Evolutionary conservation across 2,329 filamentous ascomycete genomes (phyloP).

Genomic region (Nothopassalora personata): DNA sequence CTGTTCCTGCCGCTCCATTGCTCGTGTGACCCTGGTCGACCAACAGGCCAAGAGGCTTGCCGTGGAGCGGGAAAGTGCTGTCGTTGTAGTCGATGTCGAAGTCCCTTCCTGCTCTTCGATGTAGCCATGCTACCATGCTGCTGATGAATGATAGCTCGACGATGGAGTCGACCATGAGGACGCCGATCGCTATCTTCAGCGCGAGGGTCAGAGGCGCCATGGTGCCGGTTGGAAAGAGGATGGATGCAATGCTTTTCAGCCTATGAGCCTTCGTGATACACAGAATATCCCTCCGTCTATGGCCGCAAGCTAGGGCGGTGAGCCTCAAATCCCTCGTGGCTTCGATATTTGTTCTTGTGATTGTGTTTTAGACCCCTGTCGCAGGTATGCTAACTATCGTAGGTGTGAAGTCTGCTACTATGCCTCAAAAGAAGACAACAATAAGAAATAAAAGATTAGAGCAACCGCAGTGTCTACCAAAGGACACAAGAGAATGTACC

Average conservation of each 20-base stretch:
- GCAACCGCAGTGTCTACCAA: background rate
- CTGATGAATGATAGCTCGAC: conserved; percentile 27
- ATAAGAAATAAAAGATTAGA: background rate
- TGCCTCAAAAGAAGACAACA: background rate
- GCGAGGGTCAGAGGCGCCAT: conserved; percentile 11
- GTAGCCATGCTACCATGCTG: conserved; percentile 29
- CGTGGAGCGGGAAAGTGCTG: conserved; percentile 34
- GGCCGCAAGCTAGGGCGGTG: too few relatives aligned
- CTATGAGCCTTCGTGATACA: too few relatives aligned
- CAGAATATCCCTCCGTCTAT: too few relatives aligned
- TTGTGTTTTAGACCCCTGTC: too few relatives aligned
- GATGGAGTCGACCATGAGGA: conserved; percentile 25
- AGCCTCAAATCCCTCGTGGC: too few relatives aligned
- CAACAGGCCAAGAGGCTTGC: conserved; percentile 36
- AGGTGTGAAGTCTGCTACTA: too few relatives aligned
- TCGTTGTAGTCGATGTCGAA: conserved; percentile 20
- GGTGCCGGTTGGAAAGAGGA: background rate
- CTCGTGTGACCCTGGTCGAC: conserved; percentile 28
- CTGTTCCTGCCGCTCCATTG: conserved; percentile 30
- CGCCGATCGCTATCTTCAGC: conserved; percentile 14
- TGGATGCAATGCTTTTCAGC: background rate
- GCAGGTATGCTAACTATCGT: too few relatives aligned
- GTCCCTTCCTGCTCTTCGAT: conserved; percentile 21
- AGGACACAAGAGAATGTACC: background rate
- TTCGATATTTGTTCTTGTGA: too few relatives aligned